Conservation (phyloP, 177 flowering plant genomes). For the Tripterygium wilfordii region DNA sequence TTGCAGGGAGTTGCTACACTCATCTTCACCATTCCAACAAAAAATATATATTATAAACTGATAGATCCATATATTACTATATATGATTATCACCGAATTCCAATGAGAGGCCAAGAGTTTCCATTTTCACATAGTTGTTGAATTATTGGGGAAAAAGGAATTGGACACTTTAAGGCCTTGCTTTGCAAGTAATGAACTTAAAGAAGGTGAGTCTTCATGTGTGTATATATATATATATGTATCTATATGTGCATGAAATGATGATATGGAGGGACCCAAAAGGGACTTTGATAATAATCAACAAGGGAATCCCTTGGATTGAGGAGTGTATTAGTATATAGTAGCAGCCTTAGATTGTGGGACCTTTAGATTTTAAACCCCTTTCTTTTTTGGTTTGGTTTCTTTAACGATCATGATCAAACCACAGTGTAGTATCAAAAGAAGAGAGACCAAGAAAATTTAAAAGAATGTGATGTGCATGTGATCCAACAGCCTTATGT, state of each 20-base stretch:
- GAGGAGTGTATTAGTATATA: conserved; percentile 34
- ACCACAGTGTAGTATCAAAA: conserved; percentile 53
- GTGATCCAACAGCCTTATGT: conserved; percentile 85
- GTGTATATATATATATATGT: too few relatives aligned
- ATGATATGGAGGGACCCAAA: conserved; percentile 34
- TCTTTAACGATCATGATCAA: conserved; percentile 30
- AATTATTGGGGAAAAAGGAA: too few relatives aligned
- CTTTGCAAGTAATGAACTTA: conserved; percentile 27
- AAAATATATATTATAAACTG: too few relatives aligned
- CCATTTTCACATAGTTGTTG: too few relatives aligned
- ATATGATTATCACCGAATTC: too few relatives aligned
- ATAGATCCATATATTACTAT: too few relatives aligned
- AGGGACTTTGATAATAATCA: conserved; percentile 18
- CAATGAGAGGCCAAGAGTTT: too few relatives aligned
- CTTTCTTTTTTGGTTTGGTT: neutral
- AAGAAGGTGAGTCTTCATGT: conserved; percentile 28
- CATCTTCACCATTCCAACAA: too few relatives aligned
- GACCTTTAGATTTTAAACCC: conserved; percentile 7
- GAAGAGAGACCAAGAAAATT: too few relatives aligned
- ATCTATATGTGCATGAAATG: conserved; percentile 54
- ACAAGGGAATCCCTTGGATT: conserved; percentile 50
- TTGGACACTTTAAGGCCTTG: too few relatives aligned
- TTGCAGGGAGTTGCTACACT: too few relatives aligned
- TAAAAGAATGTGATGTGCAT: conserved; percentile 64
- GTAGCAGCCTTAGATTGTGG: conserved; percentile 38